Base-by-base conservation (phyloP, 83 land plant genomes). In the Picea abies region DNA sequence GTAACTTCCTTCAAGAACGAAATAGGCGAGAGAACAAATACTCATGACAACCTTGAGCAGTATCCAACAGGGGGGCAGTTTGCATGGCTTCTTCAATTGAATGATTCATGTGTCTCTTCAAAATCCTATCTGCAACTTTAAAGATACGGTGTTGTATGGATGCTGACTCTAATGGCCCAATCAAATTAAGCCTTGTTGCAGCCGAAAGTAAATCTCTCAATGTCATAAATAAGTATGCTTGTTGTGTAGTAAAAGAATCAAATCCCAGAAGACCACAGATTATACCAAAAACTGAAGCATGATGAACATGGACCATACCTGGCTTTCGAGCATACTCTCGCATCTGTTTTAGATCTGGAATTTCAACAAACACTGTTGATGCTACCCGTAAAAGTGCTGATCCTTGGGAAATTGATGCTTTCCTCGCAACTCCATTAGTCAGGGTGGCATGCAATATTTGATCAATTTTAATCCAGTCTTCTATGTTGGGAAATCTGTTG, bases 111-210 rank as follows among this genome's bases (percentile, higher is more conserved):
- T 90, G 93, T 82, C 85, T 91, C 82, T 64, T 84, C 58, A 87
- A 60, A 19, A 96, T 69, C 14, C 66, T 76, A 80, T 96, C 98
- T 25, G 93, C 97, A 83, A 85, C 82, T 41, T 17, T 62, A 26
- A 92, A 88, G 56, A 96, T 82, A 76, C 85, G 85, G 78, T 91
- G 95, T 87, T 94, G 98, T 89, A 96, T 41, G 2, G 84, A 84
- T 15, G 99, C 94, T n/a, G 98, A 98, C 64, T 94, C 97, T 71
- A 94, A 47, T 2, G 99, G 98, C 5, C 99, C 99, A 0, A 96
- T 84, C 79, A 97, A 77, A 80, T 96, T 94, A 79, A 95, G 83
- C 84, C 98, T 84, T 4, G 98, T 97, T 62, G 99, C 98, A 73
- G 98, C 95, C 10, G 99, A 97, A 64, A 97, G 84, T 29, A 91